phyloP scores from a whole-genome alignment of 176 grass and related monocot genomes.

The Avena sativa region DNA sequence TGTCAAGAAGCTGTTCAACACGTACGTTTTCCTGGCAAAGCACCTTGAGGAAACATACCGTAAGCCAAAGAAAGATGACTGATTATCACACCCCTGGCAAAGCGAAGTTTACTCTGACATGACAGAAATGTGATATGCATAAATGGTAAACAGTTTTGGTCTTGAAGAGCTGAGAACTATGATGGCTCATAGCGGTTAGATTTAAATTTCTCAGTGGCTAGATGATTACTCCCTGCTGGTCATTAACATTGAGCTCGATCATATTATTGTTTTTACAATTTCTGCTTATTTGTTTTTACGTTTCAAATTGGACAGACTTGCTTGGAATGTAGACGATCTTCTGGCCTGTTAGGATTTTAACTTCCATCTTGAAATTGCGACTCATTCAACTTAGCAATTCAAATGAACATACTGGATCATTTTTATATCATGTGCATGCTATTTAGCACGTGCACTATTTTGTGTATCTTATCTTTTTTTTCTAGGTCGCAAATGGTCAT shows the following conservation, averaged over 20 bases:
- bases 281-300: background rate
- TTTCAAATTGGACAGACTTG: too few species aligned
- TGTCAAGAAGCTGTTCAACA: slow-evolving; percentile 69
- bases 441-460: too few species aligned
- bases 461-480: too few species aligned
- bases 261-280: background rate
- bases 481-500: too few species aligned
- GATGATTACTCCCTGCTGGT: background rate
- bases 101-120: slow-evolving; percentile 16
- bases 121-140: background rate
- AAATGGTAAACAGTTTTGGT: slow-evolving; percentile 32
- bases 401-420: too few species aligned
- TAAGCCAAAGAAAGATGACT: slow-evolving; percentile 75
- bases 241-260: background rate
- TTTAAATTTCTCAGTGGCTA: background rate
- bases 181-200: background rate
- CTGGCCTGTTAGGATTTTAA: background rate
- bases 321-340: too few species aligned
- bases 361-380: too few species aligned
- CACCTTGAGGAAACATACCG: slow-evolving; percentile 72
- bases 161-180: background rate
- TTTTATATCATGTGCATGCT: too few species aligned
- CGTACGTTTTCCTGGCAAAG: slow-evolving; percentile 65
- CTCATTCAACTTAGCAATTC: too few species aligned
- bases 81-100: slow-evolving; percentile 28